These are phyloP conservation scores for Ceratobasidium sp. DNA, from an alignment of 1,284 basidiomycete genomes.

Conservation along the genomic window DNA sequence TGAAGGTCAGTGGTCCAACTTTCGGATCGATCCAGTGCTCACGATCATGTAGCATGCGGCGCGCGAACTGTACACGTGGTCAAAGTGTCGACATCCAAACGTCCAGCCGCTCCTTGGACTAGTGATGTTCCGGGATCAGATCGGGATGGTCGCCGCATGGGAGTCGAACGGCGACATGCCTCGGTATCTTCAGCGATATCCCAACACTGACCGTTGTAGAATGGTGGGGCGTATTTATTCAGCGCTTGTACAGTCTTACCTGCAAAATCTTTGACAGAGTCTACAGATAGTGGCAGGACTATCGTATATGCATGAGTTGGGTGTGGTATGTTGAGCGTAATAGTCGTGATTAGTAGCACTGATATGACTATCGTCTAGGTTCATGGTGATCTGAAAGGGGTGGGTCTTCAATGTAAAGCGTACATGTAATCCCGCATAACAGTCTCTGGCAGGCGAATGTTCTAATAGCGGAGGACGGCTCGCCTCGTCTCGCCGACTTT, in stretches of 20 bases:
- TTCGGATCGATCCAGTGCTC: too few species aligned
- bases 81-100: slow-evolving; percentile 1
- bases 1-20: too few species aligned
- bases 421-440: too few species aligned
- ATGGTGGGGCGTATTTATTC: neutral
- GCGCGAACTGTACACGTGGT: slow-evolving; percentile 9
- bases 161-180: neutral
- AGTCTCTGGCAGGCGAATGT: too few species aligned
- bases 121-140: slow-evolving; percentile 2
- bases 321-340: neutral
- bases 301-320: neutral
- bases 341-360: too few species aligned
- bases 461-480: neutral
- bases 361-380: neutral
- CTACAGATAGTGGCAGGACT: neutral
- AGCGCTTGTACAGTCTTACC: neutral
- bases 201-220: neutral
- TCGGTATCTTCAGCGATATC: neutral
- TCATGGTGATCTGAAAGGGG: slow-evolving; percentile 35
- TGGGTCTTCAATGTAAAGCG: neutral
- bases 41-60: neutral
- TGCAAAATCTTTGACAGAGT: neutral
- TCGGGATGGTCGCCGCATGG: slow-evolving; percentile 8
- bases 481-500: neutral
- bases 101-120: neutral